A percentile compares a stretch with the other conserved stretches of the same genome.
Conservation (phyloP, 768 basidiomycete genomes). For the Pleurotus ostreatus region DNA sequence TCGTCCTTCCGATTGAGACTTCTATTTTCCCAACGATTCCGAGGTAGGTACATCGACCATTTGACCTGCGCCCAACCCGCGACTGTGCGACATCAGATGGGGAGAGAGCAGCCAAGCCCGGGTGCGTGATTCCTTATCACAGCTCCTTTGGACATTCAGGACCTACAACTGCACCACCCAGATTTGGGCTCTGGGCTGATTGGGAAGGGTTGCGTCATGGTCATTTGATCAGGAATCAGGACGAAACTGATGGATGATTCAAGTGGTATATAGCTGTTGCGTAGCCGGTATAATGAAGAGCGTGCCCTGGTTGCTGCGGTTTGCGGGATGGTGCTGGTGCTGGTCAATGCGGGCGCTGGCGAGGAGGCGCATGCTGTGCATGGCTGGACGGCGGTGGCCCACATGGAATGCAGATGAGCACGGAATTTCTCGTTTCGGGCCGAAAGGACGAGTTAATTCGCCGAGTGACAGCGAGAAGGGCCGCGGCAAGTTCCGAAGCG, state of each 20-base stretch:
- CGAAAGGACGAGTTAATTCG: constrained; percentile 8
- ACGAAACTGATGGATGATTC: background rate
- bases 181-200: background rate
- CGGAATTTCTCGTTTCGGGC: constrained; percentile 5
- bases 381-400: background rate
- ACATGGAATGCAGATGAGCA: constrained; percentile 9
- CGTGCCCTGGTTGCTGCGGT: background rate
- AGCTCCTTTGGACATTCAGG: constrained; percentile 4
- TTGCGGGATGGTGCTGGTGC: background rate
- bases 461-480: constrained; percentile 9
- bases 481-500: constrained; percentile 7
- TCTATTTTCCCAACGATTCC: no score
- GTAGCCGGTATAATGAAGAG: background rate
- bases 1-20: no score
- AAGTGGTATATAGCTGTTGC: background rate
- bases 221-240: constrained; percentile 8
- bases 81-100: no score
- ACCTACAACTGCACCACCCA: background rate
- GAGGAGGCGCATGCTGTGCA: background rate
- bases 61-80: no score
- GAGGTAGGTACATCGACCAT: no score
- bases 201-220: constrained; percentile 3
- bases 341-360: background rate
- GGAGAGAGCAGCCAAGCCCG: no score
- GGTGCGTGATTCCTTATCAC: background rate